phyloP scores from a whole-genome alignment of 768 basidiomycete species.

The Tylopilus vinaceipallidus region DNA sequence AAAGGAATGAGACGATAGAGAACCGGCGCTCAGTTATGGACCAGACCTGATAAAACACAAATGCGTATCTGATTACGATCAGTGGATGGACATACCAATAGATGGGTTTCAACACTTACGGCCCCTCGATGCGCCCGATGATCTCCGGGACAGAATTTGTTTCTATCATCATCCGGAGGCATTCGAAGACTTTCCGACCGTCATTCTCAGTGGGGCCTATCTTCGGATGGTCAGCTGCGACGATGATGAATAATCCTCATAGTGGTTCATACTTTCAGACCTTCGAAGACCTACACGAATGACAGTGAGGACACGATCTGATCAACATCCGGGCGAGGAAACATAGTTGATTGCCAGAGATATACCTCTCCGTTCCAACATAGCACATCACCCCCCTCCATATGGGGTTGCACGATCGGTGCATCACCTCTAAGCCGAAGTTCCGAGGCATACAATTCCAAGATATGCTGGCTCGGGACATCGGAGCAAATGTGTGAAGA shows the following conservation, averaged over 20 bases:
- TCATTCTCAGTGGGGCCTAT: constrained; percentile 67
- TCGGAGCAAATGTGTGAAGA: neutral
- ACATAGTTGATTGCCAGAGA: constrained; percentile 3
- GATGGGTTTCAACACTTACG: constrained; percentile 48
- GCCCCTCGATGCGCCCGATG: constrained; percentile 72
- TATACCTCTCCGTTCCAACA: constrained; percentile 87
- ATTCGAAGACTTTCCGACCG: constrained; percentile 50
- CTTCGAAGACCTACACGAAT: constrained; percentile 63
- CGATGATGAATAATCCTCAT: neutral
- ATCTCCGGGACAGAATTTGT: constrained; percentile 46
- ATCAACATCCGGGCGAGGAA: neutral
- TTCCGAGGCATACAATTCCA: constrained; percentile 70
- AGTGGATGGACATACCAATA: neutral
- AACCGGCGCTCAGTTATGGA: neutral
- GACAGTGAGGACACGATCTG: neutral
- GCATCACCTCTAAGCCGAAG: constrained; percentile 63
- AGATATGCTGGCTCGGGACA: constrained; percentile 21
- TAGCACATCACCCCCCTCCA: constrained; percentile 52
- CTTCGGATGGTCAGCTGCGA: constrained; percentile 36
- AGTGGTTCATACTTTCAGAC: constrained; percentile 54
- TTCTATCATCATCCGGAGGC: constrained; percentile 22
- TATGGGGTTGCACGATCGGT: constrained; percentile 69
- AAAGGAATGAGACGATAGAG: neutral
- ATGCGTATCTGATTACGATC: constrained; percentile 59
- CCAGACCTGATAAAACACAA: constrained; percentile 74